phyloP scores from a whole-genome alignment of 306 rosid species.

The Malus sylvestris region DNA sequence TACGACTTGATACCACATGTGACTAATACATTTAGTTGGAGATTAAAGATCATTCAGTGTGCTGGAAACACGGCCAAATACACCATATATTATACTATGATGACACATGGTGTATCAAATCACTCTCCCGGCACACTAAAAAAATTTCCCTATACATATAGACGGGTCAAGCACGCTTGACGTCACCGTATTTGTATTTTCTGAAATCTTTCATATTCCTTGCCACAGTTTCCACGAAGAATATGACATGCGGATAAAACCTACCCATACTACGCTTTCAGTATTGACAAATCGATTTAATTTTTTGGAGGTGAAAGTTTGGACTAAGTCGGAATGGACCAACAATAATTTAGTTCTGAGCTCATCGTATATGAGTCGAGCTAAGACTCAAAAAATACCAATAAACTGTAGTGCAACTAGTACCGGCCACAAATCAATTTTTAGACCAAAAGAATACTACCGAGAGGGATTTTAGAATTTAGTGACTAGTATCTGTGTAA shows the following conservation, averaged over 20 bases:
- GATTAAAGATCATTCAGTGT: too few species aligned
- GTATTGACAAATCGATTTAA: neutral
- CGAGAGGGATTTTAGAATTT: too few species aligned
- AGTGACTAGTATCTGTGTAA: neutral
- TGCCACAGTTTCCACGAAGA: neutral
- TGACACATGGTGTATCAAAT: too few species aligned
- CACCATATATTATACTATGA: too few species aligned
- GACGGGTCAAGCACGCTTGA: neutral
- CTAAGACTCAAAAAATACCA: neutral
- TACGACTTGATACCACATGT: fast-evolving
- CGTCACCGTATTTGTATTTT: neutral
- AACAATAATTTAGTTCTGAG: neutral
- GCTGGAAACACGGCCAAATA: fast-evolving
- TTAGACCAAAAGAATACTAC: too few species aligned
- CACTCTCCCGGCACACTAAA: fast-evolving
- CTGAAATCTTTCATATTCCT: neutral
- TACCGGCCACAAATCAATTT: too few species aligned
- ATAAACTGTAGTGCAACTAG: too few species aligned
- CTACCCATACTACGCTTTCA: neutral
- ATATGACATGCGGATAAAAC: neutral
- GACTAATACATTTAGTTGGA: too few species aligned
- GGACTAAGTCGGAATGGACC: too few species aligned
- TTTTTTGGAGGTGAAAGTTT: neutral
- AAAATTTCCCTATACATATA: neutral
- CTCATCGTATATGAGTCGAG: fast-evolving